These are phyloP conservation scores for Phyllosticta ampelicida DNA, from an alignment of 2,329 filamentous ascomycete species.

Conservation along the genomic window DNA sequence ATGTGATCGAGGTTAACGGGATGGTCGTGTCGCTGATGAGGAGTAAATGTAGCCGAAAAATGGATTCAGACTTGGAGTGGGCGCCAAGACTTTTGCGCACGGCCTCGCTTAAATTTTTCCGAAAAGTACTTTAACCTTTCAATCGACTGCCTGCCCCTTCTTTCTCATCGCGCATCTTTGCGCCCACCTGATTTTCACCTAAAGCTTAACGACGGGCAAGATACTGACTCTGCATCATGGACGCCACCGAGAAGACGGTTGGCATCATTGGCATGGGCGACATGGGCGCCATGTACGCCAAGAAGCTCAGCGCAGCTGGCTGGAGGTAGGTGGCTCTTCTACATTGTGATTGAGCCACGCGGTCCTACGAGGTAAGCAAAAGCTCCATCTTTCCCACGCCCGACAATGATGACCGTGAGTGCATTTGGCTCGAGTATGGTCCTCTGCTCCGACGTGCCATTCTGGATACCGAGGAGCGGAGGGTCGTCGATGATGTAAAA, in stretches of 20 bases:
- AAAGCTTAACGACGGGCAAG: conserved; percentile 3
- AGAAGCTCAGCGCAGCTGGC: conserved; percentile 75
- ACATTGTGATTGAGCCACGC: conserved; percentile 16
- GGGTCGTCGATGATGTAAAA: conserved; percentile 93
- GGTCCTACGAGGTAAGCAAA: conserved; percentile 25
- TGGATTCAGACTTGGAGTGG: conserved; percentile 7
- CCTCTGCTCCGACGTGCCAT: conserved; percentile 56
- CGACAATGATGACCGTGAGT: conserved; percentile 96
- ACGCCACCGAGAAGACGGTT: conserved; percentile 46
- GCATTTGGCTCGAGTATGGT: conserved; percentile 99
- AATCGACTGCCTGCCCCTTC: neutral
- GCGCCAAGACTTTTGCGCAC: conserved; percentile 9
- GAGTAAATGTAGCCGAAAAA: neutral
- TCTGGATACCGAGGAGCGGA: conserved; percentile 54
- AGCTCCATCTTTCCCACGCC: conserved; percentile 11
- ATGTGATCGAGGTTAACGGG: conserved; percentile 31
- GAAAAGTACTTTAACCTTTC: neutral
- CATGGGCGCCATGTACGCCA: conserved; percentile 98
- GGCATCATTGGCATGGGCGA: conserved; percentile 98
- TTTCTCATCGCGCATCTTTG: conserved; percentile 4
- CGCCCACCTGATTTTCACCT: conserved; percentile 2
- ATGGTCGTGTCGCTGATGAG: conserved; percentile 14
- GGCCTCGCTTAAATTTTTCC: conserved; percentile 8
- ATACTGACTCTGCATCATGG: conserved; percentile 1
- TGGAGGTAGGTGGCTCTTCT: conserved; percentile 67